Evolutionary conservation across 306 rosid species (phyloP), one percentile per base, ranked within the genome.

Genomic region (Vachellia pachyceras): DNA sequence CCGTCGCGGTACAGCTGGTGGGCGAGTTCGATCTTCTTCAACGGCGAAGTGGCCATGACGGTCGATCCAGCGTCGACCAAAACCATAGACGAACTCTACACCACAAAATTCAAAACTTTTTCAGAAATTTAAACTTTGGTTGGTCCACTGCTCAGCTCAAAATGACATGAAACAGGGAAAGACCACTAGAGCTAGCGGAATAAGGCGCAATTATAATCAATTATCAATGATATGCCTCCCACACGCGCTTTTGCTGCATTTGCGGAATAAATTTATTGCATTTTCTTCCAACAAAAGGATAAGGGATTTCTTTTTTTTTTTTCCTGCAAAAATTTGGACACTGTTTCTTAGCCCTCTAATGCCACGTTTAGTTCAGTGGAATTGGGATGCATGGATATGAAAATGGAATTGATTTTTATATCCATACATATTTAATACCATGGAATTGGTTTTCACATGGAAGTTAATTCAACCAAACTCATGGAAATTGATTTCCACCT

Each of bases 1-100:
- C 97, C 97, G 49, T 93, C 97, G 22, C 97, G 86, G 85, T 93
- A 93, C 97, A 91, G 84, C 88, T 77, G 94, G 77, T 93, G 97
- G 72, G 94, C 99, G 58, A 89, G 83, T 68, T 95, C 99, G 77
- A 95, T 95, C 88, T 89, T 93, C 84, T 82, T 91, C 86, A 71
- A 10, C 69, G 92, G 87, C 15, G 92, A 72, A 46, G 98, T 77
- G 13, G 89, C 88, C 94, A 86, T 88, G 42, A 25, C 76, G 33
- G 39, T 61, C 15, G 67, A 25, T 65, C 54, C 49, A 7, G 58
- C 58, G 71, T 52, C 67, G 52, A 77, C 22, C 75, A 61, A 1
- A 36, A 76, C 23, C 15, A 63, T 79, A 20, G 36, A 65, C 67
- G 23, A 45, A 25, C 36, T 60, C 22, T 10, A 3, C 1, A 57